Percentiles rank a stretch among this genome's conserved stretches.
Conservation (phyloP, 257 asterid species). For the Ophiorrhiza pumila region DNA sequence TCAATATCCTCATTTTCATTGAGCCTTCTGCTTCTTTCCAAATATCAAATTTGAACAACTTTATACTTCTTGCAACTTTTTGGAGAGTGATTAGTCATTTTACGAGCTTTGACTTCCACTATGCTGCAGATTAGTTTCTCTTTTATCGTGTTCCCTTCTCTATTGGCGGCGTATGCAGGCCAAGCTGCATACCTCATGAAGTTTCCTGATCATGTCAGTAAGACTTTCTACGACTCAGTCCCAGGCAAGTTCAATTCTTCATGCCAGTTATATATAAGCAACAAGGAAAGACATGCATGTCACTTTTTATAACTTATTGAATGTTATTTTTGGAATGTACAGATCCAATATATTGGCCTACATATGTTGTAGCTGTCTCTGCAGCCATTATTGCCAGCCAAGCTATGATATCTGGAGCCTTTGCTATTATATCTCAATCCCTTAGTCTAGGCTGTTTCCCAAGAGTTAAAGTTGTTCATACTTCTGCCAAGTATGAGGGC, state of each 20-base stretch:
- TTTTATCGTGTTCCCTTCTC: slow-evolving; percentile 49
- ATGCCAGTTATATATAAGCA: too few relatives aligned
- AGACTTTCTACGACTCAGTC: slow-evolving; percentile 50
- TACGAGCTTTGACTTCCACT: not conserved
- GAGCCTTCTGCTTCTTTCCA: not conserved
- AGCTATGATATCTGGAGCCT: slow-evolving; percentile 75
- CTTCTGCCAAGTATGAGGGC: slow-evolving; percentile 61
- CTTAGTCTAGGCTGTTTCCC: slow-evolving; percentile 63
- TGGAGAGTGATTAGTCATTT: not conserved
- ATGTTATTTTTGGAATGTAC: not conserved
- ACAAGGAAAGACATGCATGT: too few relatives aligned
- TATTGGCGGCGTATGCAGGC: slow-evolving; percentile 47
- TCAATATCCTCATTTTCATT: not conserved
- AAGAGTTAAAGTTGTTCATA: slow-evolving; percentile 62
- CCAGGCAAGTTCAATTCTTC: slow-evolving; percentile 52
- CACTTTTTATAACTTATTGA: too few relatives aligned
- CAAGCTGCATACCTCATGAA: slow-evolving; percentile 69
- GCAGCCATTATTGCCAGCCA: slow-evolving; percentile 84
- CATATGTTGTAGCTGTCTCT: slow-evolving; percentile 59
- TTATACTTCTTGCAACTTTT: not conserved
- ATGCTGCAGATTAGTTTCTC: slow-evolving; percentile 57
- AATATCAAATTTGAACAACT: not conserved
- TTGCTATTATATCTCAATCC: slow-evolving; percentile 61
- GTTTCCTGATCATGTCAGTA: slow-evolving; percentile 33
- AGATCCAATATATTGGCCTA: slow-evolving; percentile 73